Conservation (phyloP, 1,284 basidiomycete genomes). For the Ustilago shanxiensis region DNA sequence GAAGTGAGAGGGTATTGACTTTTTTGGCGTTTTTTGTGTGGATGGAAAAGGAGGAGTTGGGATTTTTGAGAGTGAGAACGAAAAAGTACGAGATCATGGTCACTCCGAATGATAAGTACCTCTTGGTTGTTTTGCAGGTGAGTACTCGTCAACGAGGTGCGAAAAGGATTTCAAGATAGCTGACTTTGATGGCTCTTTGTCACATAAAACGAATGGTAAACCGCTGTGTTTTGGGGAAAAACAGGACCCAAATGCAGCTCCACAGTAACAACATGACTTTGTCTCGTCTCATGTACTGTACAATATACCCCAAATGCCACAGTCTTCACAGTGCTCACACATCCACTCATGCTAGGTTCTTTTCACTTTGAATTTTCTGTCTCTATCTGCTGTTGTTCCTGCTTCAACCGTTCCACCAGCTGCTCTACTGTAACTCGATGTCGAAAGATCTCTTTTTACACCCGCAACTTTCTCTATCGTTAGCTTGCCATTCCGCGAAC, state of each 20-base stretch:
- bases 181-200: too few relatives aligned
- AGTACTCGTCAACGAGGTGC: neutral
- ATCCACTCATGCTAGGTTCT: neutral
- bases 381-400: neutral
- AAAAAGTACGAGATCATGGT: conserved; percentile 67
- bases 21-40: too few relatives aligned
- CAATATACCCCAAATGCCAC: conserved; percentile 27
- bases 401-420: conserved; percentile 22
- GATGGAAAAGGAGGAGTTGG: conserved; percentile 65
- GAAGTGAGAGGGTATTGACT: too few relatives aligned
- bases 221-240: neutral
- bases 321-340: neutral
- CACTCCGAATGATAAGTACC: conserved; percentile 66
- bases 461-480: too few relatives aligned
- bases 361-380: neutral
- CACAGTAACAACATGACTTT: conserved; percentile 7
- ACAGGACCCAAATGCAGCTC: conserved; percentile 24
- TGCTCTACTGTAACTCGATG: conserved; percentile 36
- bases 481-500: too few relatives aligned
- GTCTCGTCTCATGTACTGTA: neutral
- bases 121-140: conserved; percentile 66
- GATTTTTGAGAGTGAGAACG: conserved; percentile 63
- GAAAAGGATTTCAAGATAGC: too few relatives aligned
- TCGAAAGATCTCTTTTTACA: conserved; percentile 47
- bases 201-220: too few relatives aligned